phyloP scores from a whole-genome alignment of 495 filamentous ascomycete genomes.

The Neurospora sp. region DNA sequence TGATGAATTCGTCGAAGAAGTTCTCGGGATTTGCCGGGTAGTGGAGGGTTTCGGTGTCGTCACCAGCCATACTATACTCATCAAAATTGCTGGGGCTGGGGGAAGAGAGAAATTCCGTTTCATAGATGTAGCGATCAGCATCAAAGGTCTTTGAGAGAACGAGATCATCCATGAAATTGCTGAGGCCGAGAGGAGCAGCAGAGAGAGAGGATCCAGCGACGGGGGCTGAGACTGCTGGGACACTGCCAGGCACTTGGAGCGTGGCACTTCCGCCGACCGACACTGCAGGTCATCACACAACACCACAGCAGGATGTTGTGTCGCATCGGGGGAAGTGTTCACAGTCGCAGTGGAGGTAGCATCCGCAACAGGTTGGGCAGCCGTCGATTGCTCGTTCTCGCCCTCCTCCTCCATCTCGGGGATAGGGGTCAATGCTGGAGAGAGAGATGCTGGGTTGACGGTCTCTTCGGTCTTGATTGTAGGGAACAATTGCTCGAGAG shows the following conservation, averaged over 20 bases:
- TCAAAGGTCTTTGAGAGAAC: slow-evolving; percentile 42
- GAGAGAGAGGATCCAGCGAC: slow-evolving; percentile 44
- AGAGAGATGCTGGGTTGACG: slow-evolving; percentile 46
- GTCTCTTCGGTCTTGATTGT: slow-evolving; percentile 30
- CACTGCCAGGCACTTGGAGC: slow-evolving; percentile 46
- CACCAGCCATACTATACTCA: slow-evolving; percentile 79
- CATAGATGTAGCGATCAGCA: slow-evolving; percentile 65
- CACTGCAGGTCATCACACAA: slow-evolving; percentile 99
- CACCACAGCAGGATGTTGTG: slow-evolving; percentile 99
- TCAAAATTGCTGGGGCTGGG: slow-evolving; percentile 55
- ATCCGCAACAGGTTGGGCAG: slow-evolving; percentile 15
- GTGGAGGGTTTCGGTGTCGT: slow-evolving; percentile 49
- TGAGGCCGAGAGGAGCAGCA: slow-evolving; percentile 51
- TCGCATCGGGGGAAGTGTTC: slow-evolving; percentile 72
- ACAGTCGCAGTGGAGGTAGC: slow-evolving; percentile 18
- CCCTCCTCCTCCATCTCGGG: slow-evolving; percentile 23
- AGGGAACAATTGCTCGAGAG: slow-evolving; percentile 30
- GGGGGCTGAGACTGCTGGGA: slow-evolving; percentile 47
- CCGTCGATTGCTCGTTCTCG: slow-evolving; percentile 5
- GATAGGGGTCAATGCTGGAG: slow-evolving; percentile 38
- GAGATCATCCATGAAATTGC: slow-evolving; percentile 62
- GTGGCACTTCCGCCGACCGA: slow-evolving; percentile 62
- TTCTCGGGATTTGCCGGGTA: slow-evolving; percentile 25
- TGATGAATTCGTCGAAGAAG: slow-evolving; percentile 45
- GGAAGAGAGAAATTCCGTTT: slow-evolving; percentile 66